Base-by-base conservation (phyloP, 169 alveolate genomes). In the Babesia bigemina region DNA sequence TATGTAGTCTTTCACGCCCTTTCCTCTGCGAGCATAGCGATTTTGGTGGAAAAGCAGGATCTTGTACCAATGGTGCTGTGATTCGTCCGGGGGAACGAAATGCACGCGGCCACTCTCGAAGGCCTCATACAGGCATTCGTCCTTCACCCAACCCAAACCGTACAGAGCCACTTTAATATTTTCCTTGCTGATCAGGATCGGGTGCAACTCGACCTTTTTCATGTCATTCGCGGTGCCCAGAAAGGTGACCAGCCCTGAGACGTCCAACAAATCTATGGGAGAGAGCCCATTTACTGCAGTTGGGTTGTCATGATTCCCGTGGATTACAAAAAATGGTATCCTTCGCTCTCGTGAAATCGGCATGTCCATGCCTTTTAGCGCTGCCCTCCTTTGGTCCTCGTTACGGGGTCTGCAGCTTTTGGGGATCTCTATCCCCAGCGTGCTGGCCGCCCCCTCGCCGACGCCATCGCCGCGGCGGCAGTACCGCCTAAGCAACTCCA, bases 121-220 rank as follows among this genome's bases (percentile, higher is more conserved):
- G n/a, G 95, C 92, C 63, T 93, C 78, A 78, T 93, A 91, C 28
- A 97, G 85, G 73, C 96, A 78, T 65, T 95, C 99, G 76, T 97
- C 99, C 75, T 96, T 96, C 75, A 96, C 92, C 91, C 97, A 91
- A 0, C 99, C 99, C 16, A 97, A 85, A 0, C 99, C 99, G 91
- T 96, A 97, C 1, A 97, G 88, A n/a, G 99, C 98, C 2, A 90
- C 74, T 39, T 60, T 91, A 26, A 97, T 95, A n/a, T 85, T 70
- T 6, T 95, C 96, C 82, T 96, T 96, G 22, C 84, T 79, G 57
- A 96, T 79, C 47, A 95, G 79, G 10, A 96, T 90, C 13, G 99
- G 99, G 19, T 85, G 89, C 7, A 96, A 86, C 57, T 89, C 95
- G 29, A 96, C 88, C 45, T 90, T 84, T 44, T 95, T 95, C 47